Evolutionary conservation across 805 yeast genomes (phyloP).

Genomic region (Starmerella vaccinii): DNA sequence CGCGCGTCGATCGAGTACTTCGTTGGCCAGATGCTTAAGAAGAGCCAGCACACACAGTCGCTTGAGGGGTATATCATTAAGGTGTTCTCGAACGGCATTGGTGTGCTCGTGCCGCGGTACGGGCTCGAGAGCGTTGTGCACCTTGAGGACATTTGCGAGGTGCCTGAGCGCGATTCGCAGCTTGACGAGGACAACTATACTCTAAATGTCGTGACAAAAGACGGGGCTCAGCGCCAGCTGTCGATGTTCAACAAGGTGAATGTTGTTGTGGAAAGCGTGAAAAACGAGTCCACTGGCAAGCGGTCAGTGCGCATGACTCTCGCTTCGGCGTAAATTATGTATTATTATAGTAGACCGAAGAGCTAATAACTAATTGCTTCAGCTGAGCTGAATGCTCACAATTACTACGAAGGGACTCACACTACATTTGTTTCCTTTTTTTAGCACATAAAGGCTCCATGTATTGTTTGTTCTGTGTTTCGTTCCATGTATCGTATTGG

Average conservation of each 20-base stretch:
- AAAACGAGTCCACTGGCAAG: conserved; percentile 84
- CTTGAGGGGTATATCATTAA: conserved; percentile 78
- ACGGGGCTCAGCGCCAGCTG: conserved; percentile 38
- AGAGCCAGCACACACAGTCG: conserved; percentile 56
- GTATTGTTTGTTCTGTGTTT: too few relatives aligned
- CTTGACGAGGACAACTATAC: conserved; percentile 73
- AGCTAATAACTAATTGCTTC: too few relatives aligned
- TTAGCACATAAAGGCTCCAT: too few relatives aligned
- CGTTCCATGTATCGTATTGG: too few relatives aligned
- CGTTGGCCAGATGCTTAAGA: conserved; percentile 94
- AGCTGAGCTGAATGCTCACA: too few relatives aligned
- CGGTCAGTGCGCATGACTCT: conserved; percentile 67
- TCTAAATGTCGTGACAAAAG: conserved; percentile 45
- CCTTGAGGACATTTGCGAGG: conserved; percentile 55
- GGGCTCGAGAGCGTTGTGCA: conserved; percentile 92
- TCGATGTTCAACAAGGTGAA: conserved; percentile 75
- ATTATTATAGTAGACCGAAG: background rate
- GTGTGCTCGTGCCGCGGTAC: conserved; percentile 85
- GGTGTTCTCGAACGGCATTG: conserved; percentile 89
- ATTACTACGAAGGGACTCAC: too few relatives aligned
- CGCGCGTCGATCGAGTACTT: conserved; percentile 95
- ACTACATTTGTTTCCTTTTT: too few relatives aligned
- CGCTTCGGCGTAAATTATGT: background rate
- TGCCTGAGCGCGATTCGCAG: conserved; percentile 41
- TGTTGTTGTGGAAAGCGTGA: conserved; percentile 69